Base-by-base conservation (phyloP, 805 yeast genomes). In the Wickerhamiella sorbophila region DNA sequence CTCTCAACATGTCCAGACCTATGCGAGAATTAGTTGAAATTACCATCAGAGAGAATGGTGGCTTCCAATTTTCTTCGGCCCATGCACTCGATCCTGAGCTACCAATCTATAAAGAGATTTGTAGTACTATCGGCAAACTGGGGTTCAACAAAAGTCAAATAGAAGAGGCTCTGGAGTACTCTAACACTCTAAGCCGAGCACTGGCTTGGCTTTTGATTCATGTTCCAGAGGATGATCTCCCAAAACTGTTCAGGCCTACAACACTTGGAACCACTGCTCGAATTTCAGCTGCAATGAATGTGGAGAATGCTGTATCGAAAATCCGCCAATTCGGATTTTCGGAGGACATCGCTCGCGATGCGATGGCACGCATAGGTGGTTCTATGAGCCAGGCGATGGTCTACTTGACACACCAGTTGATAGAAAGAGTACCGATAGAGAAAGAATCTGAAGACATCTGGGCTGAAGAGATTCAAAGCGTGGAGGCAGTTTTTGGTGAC, bases 191-290 rank as follows among this genome's bases (percentile, higher is more conserved):
- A 42, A 65, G 70, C 1, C 74, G 70, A 19, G 68, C 79, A 0
- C 58, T 81, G 34, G 83, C 78, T 46, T 81, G 91, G 88, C 68
- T 88, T 16, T 61, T 88, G 9, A 77, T 87, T 49, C 91, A 88
- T 53, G 73, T 88, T 3, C 97, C 97, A 0, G 96, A 91, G 48
- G 97, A 87, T 55, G 98, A 88, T 53, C 63, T 88, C 26, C 98
- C 98, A 2, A 44, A 49, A 17, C 40, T 49, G 29, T 65, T 65
- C 39, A 40, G 53, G 38, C 60, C 60, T 14, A 49, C 58, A 12
- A 47, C 53, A 37, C 46, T 55, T 1, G 61, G 61, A 3, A 51
- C 52, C 18, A 48, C 58, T 2, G 56, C 62, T 1, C 53, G 58
- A 5, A 62, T 72, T 14, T 62, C 78, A 3, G 68, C 67, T 9